These are phyloP conservation scores for Ogataea pini DNA, from an alignment of 805 yeast species.

Conservation along the genomic window DNA sequence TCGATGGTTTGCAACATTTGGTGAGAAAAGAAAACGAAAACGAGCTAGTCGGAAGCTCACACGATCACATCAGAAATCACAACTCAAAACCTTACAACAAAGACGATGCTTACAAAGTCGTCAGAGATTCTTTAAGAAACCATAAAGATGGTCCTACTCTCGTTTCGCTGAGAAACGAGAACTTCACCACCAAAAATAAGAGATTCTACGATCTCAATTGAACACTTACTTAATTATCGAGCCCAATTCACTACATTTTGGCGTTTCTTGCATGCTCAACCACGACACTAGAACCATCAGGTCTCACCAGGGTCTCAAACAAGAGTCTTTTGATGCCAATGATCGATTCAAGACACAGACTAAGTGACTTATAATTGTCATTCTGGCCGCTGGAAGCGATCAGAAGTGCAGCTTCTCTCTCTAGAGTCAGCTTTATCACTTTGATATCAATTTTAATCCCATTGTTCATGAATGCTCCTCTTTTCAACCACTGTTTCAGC, in stretches of 20 bases:
- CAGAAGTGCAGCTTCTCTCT: slow-evolving; percentile 44
- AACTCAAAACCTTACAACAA: background rate
- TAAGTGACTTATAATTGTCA: background rate
- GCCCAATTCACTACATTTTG: background rate
- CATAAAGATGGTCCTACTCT: slow-evolving; percentile 27
- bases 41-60: slow-evolving; percentile 1
- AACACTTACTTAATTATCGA: no score
- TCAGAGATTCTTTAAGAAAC: slow-evolving; percentile 15
- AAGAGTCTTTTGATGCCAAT: background rate
- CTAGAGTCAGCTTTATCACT: slow-evolving; percentile 49
- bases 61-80: slow-evolving; percentile 3
- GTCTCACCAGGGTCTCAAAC: background rate
- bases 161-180: slow-evolving; percentile 29
- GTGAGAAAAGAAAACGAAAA: slow-evolving; percentile 21
- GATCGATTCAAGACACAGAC: background rate
- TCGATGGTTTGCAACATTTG: slow-evolving; percentile 59
- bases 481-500: slow-evolving; percentile 60
- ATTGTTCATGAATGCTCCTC: slow-evolving; percentile 49
- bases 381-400: background rate
- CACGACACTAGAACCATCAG: background rate
- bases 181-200: slow-evolving; percentile 28
- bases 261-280: background rate
- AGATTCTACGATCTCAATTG: slow-evolving; percentile 32
- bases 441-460: slow-evolving; percentile 55
- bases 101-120: background rate